A percentile compares a stretch with the other conserved stretches of the same genome.
phyloP scores from a whole-genome alignment of 1,139 yeast genomes.

The Protomyces lactucae-debilis region DNA sequence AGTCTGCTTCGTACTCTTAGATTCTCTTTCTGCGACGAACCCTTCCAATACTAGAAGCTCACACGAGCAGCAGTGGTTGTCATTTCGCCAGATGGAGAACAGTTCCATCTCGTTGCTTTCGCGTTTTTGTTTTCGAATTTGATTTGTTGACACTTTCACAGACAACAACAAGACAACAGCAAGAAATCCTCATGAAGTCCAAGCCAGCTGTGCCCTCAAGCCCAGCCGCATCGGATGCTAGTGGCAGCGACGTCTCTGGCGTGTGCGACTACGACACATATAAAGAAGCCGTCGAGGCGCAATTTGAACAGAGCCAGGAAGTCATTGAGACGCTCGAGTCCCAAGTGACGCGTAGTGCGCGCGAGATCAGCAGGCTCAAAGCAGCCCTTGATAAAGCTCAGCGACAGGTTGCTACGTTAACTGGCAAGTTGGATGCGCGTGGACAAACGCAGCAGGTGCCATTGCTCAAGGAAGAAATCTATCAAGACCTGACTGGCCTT shows the following conservation, averaged over 20 bases:
- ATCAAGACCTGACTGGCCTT: constrained; percentile 27
- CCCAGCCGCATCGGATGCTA: constrained; percentile 3
- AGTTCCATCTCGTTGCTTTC: background rate
- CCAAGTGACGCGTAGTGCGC: constrained; percentile 15
- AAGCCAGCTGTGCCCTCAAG: background rate
- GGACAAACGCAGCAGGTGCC: constrained; percentile 12
- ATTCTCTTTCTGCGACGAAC: no score
- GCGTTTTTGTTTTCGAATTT: no score
- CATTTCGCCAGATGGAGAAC: no score
- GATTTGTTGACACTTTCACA: no score
- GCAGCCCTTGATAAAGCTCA: constrained; percentile 8
- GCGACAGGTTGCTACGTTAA: constrained; percentile 8
- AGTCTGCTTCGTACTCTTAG: no score
- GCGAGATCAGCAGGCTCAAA: background rate
- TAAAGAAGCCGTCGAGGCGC: constrained; percentile 17
- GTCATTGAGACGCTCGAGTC: constrained; percentile 5
- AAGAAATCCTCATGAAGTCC: background rate
- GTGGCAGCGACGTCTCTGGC: constrained; percentile 5
- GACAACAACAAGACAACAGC: background rate
- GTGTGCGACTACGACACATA: constrained; percentile 15
- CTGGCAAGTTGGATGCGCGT: constrained; percentile 14
- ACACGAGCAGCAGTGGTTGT: no score
- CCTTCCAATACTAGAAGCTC: no score
- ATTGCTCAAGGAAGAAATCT: constrained; percentile 26
- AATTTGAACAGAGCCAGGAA: constrained; percentile 11